phyloP scores from a whole-genome alignment of 441 rosid species.

The Corymbia calophylla region DNA sequence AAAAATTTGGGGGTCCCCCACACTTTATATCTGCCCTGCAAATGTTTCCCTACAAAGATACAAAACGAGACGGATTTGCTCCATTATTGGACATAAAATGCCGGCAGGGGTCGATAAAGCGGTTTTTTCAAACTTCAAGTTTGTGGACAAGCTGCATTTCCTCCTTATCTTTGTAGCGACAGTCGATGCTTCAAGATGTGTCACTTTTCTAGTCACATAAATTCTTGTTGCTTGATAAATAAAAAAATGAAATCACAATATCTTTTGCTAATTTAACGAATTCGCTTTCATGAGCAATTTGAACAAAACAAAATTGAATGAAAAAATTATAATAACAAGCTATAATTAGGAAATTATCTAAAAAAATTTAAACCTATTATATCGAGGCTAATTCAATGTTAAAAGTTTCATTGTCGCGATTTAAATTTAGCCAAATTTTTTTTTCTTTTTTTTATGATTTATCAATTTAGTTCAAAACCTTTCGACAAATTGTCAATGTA shows the following conservation, averaged over 20 bases:
- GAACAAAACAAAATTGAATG: not conserved
- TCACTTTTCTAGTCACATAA: not conserved
- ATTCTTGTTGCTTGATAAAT: not conserved
- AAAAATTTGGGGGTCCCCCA: not conserved
- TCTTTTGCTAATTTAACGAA: not conserved
- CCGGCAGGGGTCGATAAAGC: not conserved
- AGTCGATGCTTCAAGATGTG: not conserved
- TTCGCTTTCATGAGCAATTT: not conserved
- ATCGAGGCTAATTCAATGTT: fast-evolving
- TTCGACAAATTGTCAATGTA: no score
- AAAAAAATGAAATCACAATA: not conserved
- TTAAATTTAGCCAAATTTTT: no score
- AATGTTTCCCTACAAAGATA: not conserved
- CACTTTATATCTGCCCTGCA: not conserved
- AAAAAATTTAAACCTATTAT: no score
- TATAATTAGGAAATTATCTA: no score
- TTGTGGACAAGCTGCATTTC: not conserved
- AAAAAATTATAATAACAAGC: not conserved
- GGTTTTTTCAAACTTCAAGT: not conserved
- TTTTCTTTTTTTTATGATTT: no score
- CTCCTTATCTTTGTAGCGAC: not conserved
- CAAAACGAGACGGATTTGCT: not conserved
- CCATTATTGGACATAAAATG: not conserved
- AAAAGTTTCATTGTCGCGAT: no score
- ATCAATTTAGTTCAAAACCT: no score